Percentiles rank a stretch among this genome's conserved stretches.
These are phyloP conservation scores for Xylaria sp. DNA, from an alignment of 2,329 filamentous ascomycete species.

Conservation along the genomic window DNA sequence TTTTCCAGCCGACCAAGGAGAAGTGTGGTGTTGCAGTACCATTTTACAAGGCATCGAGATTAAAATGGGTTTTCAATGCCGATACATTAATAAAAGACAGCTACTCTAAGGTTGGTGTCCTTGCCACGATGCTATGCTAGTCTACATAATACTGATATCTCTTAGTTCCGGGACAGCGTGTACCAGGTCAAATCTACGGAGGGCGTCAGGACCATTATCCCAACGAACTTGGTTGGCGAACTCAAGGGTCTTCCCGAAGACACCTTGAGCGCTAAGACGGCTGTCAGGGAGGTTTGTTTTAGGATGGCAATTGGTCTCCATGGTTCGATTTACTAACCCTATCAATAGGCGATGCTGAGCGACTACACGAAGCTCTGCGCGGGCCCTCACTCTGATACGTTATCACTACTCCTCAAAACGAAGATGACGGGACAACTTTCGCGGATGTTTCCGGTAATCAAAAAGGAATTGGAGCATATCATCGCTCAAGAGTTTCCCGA, in stretches of 20 bases:
- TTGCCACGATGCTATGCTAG: background rate
- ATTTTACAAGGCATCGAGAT: constrained; percentile 51
- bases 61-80: constrained; percentile 55
- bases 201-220: constrained; percentile 51
- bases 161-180: constrained; percentile 50
- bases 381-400: constrained; percentile 49
- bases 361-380: constrained; percentile 55
- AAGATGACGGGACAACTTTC: constrained; percentile 52
- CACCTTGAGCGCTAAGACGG: constrained; percentile 51
- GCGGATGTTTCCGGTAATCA: constrained; percentile 49
- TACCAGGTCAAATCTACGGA: constrained; percentile 57
- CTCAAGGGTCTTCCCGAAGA: constrained; percentile 53
- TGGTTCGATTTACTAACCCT: constrained; percentile 6
- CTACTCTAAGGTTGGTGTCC: constrained; percentile 47
- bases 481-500: constrained; percentile 51
- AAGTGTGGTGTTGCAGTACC: constrained; percentile 42
- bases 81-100: constrained; percentile 52
- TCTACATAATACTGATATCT: constrained; percentile 6
- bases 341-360: constrained; percentile 50
- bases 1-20: constrained; percentile 40
- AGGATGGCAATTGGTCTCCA: background rate
- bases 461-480: constrained; percentile 50
- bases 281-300: constrained; percentile 48
- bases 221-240: constrained; percentile 48
- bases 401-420: constrained; percentile 48